Base-by-base conservation (phyloP, 2,329 filamentous ascomycete species). In the Grosmannia clavigera region DNA sequence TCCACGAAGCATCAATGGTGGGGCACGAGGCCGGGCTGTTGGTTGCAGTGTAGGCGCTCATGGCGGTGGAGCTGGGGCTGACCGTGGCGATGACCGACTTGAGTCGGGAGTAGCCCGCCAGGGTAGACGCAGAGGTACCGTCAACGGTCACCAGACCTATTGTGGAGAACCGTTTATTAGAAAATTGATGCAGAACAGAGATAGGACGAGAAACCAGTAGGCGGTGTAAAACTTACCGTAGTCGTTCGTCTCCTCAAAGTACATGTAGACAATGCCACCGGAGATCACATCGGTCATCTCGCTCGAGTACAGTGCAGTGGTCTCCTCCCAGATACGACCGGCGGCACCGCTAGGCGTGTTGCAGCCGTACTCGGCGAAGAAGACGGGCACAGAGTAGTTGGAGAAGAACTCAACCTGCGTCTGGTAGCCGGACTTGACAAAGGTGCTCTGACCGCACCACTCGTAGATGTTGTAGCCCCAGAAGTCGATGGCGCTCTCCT, bases 381-480 rank as follows among this genome's bases (percentile, higher is more conserved):
- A 99, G 69, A 91, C 88, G 55, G 94, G 94, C 3, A 97, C 90
- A 11, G 89, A 90, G 81, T 94, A 99, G 71, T 86, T 83, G 62
- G 79, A 73, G 78, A 96, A 99, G 76, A 96, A 92, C 65, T 89
- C 74, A 67, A 91, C 91, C 72, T 92, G 88, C 60, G 84, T 80
- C 65, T 86, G 79, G 76, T 92, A 99, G 59, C 90, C 90, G 3
- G 94, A 96, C 62, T 79, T 70, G 43, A 78, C 70, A 77, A 87
- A 94, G 68, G 78, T 83, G 70, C 89, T 95, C 67, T 92, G 74
- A 67, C 92, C 94, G 73, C 94, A 99, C 94, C 94, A 99, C 58
- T 92, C 95, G 82, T 99, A 99, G 77, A 97, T 96, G 81, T 99
- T 99, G 86, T 97, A 97, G 62, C 94, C 94, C 89, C 92, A 99